Base-by-base conservation (phyloP, 345 rosid genomes). In the Angophora floribunda region DNA sequence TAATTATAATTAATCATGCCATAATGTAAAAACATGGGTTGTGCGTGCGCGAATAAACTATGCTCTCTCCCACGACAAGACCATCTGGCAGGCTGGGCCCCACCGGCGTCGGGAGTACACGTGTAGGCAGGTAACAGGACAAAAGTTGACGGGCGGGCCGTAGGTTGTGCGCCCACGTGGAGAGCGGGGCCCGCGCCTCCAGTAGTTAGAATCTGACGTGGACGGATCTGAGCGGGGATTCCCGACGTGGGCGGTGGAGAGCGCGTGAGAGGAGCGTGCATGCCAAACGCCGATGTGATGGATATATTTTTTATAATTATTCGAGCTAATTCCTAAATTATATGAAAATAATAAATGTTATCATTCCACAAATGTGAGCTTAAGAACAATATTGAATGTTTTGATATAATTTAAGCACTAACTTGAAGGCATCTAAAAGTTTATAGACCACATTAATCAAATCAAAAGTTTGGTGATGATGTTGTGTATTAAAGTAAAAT, bases 231-330 rank as follows among this genome's bases (percentile, higher is more conserved):
- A 36, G 21, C 6, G 13, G 80, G 3, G 82, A 32, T 10, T 75
- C 82, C 19, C 26, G 26, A 36, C 49, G 80, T 17, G 24, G 17
- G 9, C 8, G 15, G 24, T 16, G 24, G 10, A 16, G 26, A 63
- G 75, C 0, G 9, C 26, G 22, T 2, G 28, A 41, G 28, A 41
- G 49, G 75, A 21, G 84, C 84, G 84, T 75, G 84, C 84, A 3
- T 3, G 2, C 49, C 84, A 41, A 75, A 41, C 84, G 49, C 49
- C 84, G 3, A 2, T 57, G 0, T 9, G 6, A 0, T 12, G 26
- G 11, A 1, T 26, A 0, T 10, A 26, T 0, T 28, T 61, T 61
- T 12, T 0, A 28, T 59, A 0, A 26, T 26, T 26, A 2, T 59
- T 59, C 6, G 26, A 61, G 11, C 2, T 61, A 61, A 2, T 61